Evolutionary conservation across 495 filamentous ascomycete genomes (phyloP), one percentile per base, ranked within the genome.

Genomic region (Jackrogersella multiformis): DNA sequence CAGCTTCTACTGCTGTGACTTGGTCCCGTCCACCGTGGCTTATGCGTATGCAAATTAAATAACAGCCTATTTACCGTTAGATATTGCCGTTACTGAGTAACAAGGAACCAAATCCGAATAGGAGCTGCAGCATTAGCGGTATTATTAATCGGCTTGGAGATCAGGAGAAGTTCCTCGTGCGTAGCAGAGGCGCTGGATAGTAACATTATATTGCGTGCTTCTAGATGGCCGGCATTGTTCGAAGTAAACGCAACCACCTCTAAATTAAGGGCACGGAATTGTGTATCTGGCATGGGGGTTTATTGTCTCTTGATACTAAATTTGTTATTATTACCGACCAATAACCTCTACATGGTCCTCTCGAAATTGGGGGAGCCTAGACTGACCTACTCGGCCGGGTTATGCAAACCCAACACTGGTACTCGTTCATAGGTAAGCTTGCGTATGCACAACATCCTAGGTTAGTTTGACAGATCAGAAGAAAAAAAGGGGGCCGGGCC

Each of bases 361-460:
- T 52, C 39, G 45, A 51, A 34, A 35, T 52, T 53, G 23, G 6
- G 34, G 46, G 13, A 51, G 59, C 39, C 59, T 62, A 54, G 59
- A 54, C 59, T 62, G 34, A 30, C 26, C 24, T 46, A n/a, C 30
- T 45, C 34, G 15, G 36, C 53, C 21, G 53, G 59, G n/a, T 63
- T 59, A 59, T 59, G 66, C 39, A 55, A 52, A 53, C 30, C 18
- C 41, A 58, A 60, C 48, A 59, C 46, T 28, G 56, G 53, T 21
- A 49, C 26, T 58, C 24, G 55, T 64, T 57, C 61, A 60, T 69
- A 63, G 61, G 24, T 12, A n/a, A n/a, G n/a, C 12, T 51, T 30
- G 66, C 51, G 39, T 39, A 69, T 69, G 66, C 61, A 61, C 66
- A 69, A 65, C 66, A 69, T 61, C 49, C 61, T 38, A 64, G 55